Conservation (phyloP, 345 rosid genomes). For the Rhodomyrtus tomentosa region DNA sequence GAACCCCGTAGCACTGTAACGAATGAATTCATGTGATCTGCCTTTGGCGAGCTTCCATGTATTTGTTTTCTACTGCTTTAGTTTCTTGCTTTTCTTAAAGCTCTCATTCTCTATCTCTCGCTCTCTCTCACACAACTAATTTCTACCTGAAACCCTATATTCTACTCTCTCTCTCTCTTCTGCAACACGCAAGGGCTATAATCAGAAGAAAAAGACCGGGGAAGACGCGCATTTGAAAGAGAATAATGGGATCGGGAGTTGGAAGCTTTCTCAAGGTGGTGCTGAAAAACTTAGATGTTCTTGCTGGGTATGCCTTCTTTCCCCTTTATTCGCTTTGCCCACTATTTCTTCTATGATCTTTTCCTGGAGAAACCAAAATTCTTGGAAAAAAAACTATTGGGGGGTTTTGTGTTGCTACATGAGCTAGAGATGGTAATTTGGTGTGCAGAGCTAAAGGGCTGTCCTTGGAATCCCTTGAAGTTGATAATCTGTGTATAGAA, state of each 20-base stretch:
- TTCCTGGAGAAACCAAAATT: background rate
- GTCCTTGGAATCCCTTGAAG: background rate
- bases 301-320: constrained; percentile 55
- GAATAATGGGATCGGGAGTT: constrained; percentile 60
- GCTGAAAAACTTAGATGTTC: constrained; percentile 73
- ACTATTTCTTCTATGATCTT: background rate
- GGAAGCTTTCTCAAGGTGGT: constrained; percentile 60
- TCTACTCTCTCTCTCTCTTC: background rate
- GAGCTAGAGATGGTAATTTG: background rate
- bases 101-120: background rate
- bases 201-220: background rate
- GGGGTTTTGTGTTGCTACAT: background rate
- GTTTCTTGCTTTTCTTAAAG: background rate
- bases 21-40: background rate
- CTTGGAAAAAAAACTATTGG: background rate
- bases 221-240: background rate
- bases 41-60: background rate
- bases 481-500: background rate
- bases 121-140: background rate
- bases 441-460: background rate
- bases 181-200: background rate
- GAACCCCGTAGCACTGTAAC: background rate
- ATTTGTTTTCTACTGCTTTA: background rate
- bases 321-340: background rate
- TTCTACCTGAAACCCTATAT: background rate